A percentile compares a stretch with the other conserved stretches of the same genome.
These are phyloP conservation scores for Leccinum barrowsii DNA, from an alignment of 768 basidiomycete genomes.

Conservation along the genomic window DNA sequence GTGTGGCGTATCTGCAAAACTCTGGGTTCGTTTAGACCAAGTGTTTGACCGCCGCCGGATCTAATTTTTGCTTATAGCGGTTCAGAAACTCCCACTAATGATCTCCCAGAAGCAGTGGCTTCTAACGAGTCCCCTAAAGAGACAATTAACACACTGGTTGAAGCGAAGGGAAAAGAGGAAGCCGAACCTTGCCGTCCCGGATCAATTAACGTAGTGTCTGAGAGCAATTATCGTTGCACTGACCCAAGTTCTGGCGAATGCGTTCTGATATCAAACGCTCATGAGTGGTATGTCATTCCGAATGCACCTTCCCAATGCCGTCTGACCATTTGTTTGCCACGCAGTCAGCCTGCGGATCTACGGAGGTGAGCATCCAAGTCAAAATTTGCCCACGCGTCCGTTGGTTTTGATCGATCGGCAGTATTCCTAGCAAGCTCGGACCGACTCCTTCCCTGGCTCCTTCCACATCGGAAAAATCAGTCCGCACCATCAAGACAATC, in stretches of 20 bases:
- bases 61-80: conserved; percentile 2
- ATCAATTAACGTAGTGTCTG: conserved; percentile 22
- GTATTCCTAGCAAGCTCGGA: conserved; percentile 20
- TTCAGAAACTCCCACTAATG: neutral
- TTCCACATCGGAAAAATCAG: conserved; percentile 7
- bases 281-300: conserved; percentile 11
- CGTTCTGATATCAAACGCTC: neutral
- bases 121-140: neutral
- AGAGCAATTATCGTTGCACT: conserved; percentile 21
- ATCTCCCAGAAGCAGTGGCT: neutral
- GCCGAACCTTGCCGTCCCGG: neutral
- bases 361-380: conserved; percentile 13
- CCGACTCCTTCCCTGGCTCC: neutral
- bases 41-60: neutral
- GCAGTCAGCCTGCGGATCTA: conserved; percentile 10
- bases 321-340: neutral
- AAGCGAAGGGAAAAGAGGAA: neutral
- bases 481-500: conserved; percentile 29
- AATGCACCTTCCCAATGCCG: neutral
- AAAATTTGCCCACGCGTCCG: neutral
- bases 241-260: conserved; percentile 1
- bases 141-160: no score
- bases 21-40: conserved; percentile 9
- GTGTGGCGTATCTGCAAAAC: conserved; percentile 17
- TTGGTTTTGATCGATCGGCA: conserved; percentile 2